These are phyloP conservation scores for Oryza nivara DNA, from an alignment of 176 grass and related monocot species.

Conservation along the genomic window DNA sequence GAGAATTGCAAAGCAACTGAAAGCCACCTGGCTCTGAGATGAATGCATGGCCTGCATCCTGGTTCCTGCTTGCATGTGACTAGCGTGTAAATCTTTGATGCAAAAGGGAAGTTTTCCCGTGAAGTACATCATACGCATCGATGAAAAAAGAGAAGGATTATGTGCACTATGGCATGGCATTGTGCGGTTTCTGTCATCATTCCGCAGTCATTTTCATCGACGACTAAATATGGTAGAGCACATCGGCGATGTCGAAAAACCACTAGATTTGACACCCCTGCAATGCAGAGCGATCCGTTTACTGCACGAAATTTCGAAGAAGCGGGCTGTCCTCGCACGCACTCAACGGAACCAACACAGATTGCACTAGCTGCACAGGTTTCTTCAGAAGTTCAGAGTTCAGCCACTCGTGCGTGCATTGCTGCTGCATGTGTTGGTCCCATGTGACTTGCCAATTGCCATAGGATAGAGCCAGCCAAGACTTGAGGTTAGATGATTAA, in stretches of 20 bases:
- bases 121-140: neutral
- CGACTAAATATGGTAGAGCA: neutral
- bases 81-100: neutral
- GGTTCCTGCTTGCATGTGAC: slow-evolving; percentile 30
- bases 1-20: neutral
- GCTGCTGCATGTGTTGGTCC: neutral
- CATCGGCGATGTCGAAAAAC: neutral
- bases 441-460: neutral
- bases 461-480: neutral
- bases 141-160: neutral
- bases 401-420: neutral
- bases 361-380: neutral
- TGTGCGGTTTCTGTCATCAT: neutral
- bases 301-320: neutral
- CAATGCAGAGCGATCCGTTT: neutral
- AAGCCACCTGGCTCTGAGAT: slow-evolving; percentile 8
- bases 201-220: too few relatives aligned
- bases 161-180: neutral
- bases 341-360: neutral
- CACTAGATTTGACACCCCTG: neutral
- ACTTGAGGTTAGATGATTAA: neutral
- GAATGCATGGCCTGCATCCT: neutral
- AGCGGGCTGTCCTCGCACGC: neutral
- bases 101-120: neutral
- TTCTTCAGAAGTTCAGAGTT: slow-evolving; percentile 10